Evolutionary conservation across 352 stramenopile species (phyloP), one percentile per base, ranked within the genome.

Genomic region (Phytophthora boehmeriae): DNA sequence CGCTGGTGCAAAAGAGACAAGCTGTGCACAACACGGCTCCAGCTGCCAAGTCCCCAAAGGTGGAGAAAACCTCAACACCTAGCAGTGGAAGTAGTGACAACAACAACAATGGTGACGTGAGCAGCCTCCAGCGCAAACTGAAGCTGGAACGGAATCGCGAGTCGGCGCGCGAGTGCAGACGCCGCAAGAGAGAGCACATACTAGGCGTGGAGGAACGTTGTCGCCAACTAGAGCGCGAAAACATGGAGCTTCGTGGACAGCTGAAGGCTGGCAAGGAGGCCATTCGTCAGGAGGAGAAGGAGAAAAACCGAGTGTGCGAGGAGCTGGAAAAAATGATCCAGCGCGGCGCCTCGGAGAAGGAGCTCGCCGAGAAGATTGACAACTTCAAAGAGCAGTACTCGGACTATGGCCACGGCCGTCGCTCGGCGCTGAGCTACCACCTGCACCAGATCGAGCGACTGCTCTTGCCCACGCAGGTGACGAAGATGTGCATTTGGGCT

Each of bases 301-400:
- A 94, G 58, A 95, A 92, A 68, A 89, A 95, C 53, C 81, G 79
- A 28, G 81, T 95, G 54, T 92, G 81, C 53, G 78, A 93, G 54
- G 82, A 94, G 57, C 75, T 95, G 5, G 80, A 92, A 65, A 68
- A 83, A 38, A 94, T 95, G 87, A 91, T 95, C 54, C 69, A 90
- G 66, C 68, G 81, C 36, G 81, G 79, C 36, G 83, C 84, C 32
- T 88, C 69, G 8, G 93, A 97, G 72, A 88, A 86, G 32, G 88
- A 94, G 54, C 83, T 98, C 6, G 94, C 94, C 46, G 87, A 96
- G 57, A 98, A 97, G 72, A 97, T 98, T 43, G 90, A 98, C 76
- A 98, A 97, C 66, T 98, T 97, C 68, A 97, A 96, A 32, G 94
- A 98, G 70, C 84, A 93, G 71, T 95, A 93, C 73, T 92, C 80